Conservation (phyloP, 768 basidiomycete genomes). For the Auricularia auricula-judae region DNA sequence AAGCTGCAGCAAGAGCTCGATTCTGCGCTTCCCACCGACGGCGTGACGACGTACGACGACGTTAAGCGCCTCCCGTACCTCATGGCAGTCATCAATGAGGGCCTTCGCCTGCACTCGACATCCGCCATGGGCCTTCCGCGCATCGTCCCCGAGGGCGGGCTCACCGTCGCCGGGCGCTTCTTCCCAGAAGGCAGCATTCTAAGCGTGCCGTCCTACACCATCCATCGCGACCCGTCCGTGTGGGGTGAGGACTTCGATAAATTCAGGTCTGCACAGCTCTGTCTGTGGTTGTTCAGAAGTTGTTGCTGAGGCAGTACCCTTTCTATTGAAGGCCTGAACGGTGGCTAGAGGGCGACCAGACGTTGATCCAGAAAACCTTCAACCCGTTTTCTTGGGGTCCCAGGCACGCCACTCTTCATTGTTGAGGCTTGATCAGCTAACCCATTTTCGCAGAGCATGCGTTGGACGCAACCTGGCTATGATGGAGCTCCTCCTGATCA, state of each 20-base stretch:
- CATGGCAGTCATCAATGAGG: conserved; percentile 82
- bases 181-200: conserved; percentile 71
- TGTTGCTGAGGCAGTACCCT: conserved; percentile 4
- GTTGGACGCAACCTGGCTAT: conserved; percentile 76
- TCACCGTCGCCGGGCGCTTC: conserved; percentile 39
- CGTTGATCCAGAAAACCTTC: conserved; percentile 56
- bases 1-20: conserved; percentile 73
- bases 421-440: neutral
- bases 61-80: conserved; percentile 71
- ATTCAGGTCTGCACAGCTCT: conserved; percentile 42
- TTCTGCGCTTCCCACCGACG: conserved; percentile 47
- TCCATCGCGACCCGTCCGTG: conserved; percentile 57
- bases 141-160: conserved; percentile 60
- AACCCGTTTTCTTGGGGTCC: conserved; percentile 84
- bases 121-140: conserved; percentile 77
- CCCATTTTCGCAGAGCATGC: conserved; percentile 43
- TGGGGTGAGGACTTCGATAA: conserved; percentile 74
- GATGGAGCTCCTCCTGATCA: conserved; percentile 69
- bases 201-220: conserved; percentile 72
- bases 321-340: conserved; percentile 20
- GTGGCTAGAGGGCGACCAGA: conserved; percentile 53
- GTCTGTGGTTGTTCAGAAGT: too few species aligned
- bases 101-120: conserved; percentile 74
- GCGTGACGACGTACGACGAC: conserved; percentile 43
- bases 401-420: conserved; percentile 30